Evolutionary conservation across 768 basidiomycete species (phyloP).

Genomic region (Termitomyces sp.): DNA sequence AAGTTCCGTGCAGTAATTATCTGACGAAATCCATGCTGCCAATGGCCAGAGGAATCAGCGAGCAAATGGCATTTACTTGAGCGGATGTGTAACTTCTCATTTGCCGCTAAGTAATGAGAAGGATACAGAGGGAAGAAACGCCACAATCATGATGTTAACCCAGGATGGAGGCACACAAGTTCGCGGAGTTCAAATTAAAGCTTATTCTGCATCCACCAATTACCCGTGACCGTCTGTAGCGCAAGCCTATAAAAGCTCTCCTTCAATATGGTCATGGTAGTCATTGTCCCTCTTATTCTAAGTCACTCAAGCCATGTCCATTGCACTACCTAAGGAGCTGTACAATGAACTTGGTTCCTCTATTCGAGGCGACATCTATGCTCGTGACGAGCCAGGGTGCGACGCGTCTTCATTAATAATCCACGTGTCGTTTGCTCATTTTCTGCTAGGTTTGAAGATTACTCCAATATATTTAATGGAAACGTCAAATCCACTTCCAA

Average conservation of each 20-base stretch:
- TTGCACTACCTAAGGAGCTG: conserved; percentile 26
- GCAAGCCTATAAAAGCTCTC: background rate
- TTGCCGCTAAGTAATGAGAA: background rate
- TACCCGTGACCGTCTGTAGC: background rate
- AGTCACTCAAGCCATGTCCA: conserved; percentile 1
- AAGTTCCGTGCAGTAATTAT: background rate
- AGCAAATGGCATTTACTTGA: background rate
- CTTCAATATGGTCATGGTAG: conserved; percentile 1
- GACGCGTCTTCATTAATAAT: conserved; percentile 9
- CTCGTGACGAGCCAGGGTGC: conserved; percentile 37
- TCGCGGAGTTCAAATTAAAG: conserved; percentile 3
- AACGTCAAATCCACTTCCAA: conserved; percentile 56
- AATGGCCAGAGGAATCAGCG: background rate
- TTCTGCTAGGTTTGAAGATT: conserved; percentile 37
- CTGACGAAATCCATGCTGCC: background rate
- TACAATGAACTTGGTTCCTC: conserved; percentile 39
- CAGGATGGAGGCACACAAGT: background rate
- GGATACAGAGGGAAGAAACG: background rate
- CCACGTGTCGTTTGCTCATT: background rate
- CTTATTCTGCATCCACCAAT: background rate
- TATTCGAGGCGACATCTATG: conserved; percentile 43
- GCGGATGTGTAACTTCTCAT: background rate
- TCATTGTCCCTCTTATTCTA: background rate
- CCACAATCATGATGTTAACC: background rate
- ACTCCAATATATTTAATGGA: conserved; percentile 68